Evolutionary conservation across 257 asterid genomes (phyloP).

Genomic region (Sherardia arvensis): DNA sequence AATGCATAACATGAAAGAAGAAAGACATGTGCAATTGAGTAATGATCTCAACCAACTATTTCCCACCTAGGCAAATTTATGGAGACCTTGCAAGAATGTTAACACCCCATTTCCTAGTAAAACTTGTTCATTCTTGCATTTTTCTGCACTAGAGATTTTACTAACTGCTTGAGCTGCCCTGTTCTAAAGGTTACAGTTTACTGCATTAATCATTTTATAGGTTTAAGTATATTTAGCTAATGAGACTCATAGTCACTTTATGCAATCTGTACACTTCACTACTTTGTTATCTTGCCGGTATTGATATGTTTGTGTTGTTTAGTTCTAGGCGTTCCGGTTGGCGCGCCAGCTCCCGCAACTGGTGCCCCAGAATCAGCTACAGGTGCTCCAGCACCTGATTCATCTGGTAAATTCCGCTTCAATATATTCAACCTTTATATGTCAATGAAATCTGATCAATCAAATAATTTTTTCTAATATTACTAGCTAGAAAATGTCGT

Average conservation of each 20-base stretch:
- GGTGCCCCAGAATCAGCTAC: not conserved
- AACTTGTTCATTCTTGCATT: too few species aligned
- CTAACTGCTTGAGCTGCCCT: too few species aligned
- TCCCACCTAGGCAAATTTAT: not conserved
- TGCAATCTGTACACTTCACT: too few species aligned
- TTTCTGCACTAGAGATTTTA: too few species aligned
- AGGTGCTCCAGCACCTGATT: not conserved
- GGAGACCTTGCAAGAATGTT: not conserved
- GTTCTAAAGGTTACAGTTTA: too few species aligned
- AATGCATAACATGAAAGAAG: too few species aligned
- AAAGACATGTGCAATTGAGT: not conserved
- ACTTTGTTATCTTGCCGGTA: not conserved
- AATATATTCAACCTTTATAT: not conserved
- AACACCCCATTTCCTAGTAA: not conserved
- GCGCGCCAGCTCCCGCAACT: slow-evolving; percentile 15
- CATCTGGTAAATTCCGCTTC: not conserved
- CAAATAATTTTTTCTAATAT: not conserved
- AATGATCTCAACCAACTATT: not conserved
- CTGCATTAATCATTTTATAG: too few species aligned
- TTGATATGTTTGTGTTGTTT: not conserved
- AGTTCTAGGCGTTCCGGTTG: slow-evolving; percentile 50
- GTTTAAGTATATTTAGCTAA: too few species aligned
- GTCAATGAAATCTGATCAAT: not conserved
- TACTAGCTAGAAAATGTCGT: not conserved
- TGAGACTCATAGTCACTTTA: too few species aligned